phyloP scores from a whole-genome alignment of 2,329 filamentous ascomycete species.

The Capronia americana region DNA sequence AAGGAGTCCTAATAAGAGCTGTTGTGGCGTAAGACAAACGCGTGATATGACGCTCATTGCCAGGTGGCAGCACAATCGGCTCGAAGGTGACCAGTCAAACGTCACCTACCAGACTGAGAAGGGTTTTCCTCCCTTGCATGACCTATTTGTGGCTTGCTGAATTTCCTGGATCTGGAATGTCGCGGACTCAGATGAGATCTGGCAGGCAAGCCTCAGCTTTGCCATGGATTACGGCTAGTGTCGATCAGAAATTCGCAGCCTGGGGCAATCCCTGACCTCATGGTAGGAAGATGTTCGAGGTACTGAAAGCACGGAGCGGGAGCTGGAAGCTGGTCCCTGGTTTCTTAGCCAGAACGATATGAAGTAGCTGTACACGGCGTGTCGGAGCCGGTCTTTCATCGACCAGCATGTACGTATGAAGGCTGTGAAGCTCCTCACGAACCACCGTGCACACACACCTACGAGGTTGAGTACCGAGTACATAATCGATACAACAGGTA shows the following conservation, averaged over 20 bases:
- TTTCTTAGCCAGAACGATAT: neutral
- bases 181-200: constrained; percentile 23
- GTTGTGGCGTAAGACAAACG: constrained; percentile 23
- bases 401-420: no score
- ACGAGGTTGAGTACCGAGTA: no score
- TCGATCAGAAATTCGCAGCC: neutral
- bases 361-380: no score
- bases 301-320: neutral
- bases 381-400: no score
- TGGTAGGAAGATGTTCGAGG: neutral
- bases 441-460: no score
- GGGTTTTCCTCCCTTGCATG: constrained; percentile 24
- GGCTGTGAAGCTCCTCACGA: no score
- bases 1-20: constrained; percentile 13
- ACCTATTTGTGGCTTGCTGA: neutral
- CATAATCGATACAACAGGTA: no score
- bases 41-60: constrained; percentile 2
- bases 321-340: neutral
- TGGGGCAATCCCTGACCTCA: neutral
- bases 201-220: neutral
- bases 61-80: neutral
- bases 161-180: constrained; percentile 17
- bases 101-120: neutral
- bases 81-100: constrained; percentile 4
- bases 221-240: neutral